Evolutionary conservation across 768 basidiomycete genomes (phyloP).

Genomic region (Thelephora ganbajun): DNA sequence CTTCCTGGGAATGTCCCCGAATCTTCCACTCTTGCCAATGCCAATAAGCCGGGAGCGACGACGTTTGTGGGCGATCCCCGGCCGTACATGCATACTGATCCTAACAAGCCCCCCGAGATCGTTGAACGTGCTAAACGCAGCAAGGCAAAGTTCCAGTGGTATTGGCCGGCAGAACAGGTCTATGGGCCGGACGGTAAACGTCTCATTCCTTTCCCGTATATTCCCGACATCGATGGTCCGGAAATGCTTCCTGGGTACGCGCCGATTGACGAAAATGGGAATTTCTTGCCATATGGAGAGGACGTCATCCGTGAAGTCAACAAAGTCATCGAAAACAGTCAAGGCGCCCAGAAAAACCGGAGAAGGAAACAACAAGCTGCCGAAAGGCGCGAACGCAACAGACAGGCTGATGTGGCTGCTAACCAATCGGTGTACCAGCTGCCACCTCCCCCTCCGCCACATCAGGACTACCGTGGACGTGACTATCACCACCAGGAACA

Average conservation of each 20-base stretch:
- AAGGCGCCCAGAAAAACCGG: neutral
- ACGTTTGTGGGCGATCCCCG: neutral
- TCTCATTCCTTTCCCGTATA: neutral
- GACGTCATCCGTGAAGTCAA: neutral
- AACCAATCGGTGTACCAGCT: neutral
- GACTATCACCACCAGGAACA: neutral
- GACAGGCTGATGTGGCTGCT: neutral
- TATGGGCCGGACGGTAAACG: neutral
- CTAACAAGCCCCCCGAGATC: neutral
- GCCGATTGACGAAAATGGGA: no score
- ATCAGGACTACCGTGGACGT: no score
- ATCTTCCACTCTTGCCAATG: neutral
- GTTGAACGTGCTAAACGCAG: neutral
- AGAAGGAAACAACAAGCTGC: neutral
- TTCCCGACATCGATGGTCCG: neutral
- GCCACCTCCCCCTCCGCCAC: no score
- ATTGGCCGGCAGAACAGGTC: neutral
- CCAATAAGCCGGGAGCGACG: neutral
- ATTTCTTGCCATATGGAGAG: neutral
- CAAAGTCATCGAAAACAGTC: neutral
- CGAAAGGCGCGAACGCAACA: neutral
- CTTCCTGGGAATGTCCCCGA: neutral
- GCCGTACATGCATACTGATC: neutral
- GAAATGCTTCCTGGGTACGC: neutral
- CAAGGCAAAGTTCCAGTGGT: neutral